Conservation (phyloP, 2,329 filamentous ascomycete genomes). For the Geosmithia putterillii region DNA sequence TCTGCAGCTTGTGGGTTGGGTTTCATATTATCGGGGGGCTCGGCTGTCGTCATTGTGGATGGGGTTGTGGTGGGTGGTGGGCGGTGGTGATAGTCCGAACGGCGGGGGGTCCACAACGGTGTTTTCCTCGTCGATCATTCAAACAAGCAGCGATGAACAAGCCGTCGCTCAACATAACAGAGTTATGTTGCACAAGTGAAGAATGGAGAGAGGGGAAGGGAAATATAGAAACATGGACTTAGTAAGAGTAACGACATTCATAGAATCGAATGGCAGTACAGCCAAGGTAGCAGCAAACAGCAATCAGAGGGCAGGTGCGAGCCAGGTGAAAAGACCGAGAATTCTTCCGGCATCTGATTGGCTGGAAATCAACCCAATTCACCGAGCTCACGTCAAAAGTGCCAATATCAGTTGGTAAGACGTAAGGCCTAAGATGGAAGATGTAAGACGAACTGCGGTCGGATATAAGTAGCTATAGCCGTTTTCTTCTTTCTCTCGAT, state of each 20-base stretch:
- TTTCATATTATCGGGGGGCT: not conserved
- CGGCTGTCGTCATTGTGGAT: not conserved
- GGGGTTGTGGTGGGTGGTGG: no score
- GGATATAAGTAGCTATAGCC: no score
- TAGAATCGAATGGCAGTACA: not conserved
- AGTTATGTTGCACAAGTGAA: not conserved
- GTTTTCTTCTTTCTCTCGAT: no score
- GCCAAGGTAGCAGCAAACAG: no score
- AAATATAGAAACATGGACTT: not conserved
- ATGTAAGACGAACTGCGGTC: not conserved
- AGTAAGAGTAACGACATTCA: not conserved
- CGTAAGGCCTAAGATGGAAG: no score
- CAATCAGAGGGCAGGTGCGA: no score
- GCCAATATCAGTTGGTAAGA: no score
- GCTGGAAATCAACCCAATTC: not conserved
- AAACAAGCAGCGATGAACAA: no score
- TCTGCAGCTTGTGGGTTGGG: not conserved
- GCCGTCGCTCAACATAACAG: not conserved
- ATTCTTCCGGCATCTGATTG: not conserved
- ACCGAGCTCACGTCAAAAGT: not conserved
- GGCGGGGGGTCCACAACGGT: not conserved
- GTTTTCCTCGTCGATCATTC: no score
- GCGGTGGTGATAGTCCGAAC: no score
- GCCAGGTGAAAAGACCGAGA: not conserved
- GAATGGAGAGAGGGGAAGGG: not conserved